These are phyloP conservation scores for Scenedesmus sp. DNA, from an alignment of 163 green algal species.

Conservation along the genomic window DNA sequence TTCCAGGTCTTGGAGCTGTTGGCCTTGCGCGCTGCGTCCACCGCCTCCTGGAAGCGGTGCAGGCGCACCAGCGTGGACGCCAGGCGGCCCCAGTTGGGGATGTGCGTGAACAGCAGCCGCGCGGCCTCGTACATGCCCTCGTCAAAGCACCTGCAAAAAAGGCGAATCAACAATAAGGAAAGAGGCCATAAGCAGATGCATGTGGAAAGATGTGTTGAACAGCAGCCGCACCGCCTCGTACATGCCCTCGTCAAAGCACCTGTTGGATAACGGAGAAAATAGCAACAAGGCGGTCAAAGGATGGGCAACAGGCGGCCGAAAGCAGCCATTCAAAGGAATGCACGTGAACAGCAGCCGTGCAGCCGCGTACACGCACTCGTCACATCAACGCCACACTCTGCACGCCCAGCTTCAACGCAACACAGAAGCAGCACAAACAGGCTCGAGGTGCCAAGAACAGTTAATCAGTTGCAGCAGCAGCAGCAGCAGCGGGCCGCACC, in stretches of 20 bases:
- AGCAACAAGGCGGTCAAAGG: neutral
- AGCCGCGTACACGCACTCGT: neutral
- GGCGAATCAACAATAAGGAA: neutral
- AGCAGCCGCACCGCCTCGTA: constrained; percentile 93
- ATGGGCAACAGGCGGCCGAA: too few relatives aligned
- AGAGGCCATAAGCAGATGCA: neutral
- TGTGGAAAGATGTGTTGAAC: too few relatives aligned
- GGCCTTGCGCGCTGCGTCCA: constrained; percentile 97
- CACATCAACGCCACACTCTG: too few relatives aligned
- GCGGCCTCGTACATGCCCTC: constrained; percentile 96
- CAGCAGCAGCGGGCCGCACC: constrained; percentile 52
- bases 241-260: constrained; percentile 92
- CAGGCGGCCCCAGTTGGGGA: constrained; percentile 97
- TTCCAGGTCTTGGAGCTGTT: constrained; percentile 97
- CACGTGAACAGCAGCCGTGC: neutral
- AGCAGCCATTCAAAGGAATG: too few relatives aligned
- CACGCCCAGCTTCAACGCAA: too few relatives aligned
- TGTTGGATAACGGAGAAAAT: neutral
- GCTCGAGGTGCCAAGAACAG: neutral
- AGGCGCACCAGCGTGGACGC: constrained; percentile 94
- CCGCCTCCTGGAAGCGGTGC: constrained; percentile 77
- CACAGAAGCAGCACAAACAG: neutral
- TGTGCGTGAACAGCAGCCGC: constrained; percentile 92
- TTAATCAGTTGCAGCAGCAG: neutral
- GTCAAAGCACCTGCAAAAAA: constrained; percentile 83